Base-by-base conservation (phyloP, 192 early-diverging fungal species). In the Coemansia sp. region DNA sequence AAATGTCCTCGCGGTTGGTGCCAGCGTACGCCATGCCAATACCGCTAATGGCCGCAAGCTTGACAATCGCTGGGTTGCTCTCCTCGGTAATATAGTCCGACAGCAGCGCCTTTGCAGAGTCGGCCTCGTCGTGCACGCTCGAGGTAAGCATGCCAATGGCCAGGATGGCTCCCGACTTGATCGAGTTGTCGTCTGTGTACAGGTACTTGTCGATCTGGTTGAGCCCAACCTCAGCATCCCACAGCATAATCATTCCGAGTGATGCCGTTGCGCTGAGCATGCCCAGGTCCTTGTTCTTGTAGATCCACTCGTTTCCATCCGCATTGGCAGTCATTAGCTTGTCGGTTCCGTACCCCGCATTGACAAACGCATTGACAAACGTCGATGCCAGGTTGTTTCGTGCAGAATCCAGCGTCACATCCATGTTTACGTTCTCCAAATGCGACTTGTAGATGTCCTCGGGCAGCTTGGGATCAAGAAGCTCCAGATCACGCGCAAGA, bases 391-490 rank as follows among this genome's bases (percentile, higher is more conserved):
- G 82, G 74, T 99, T 98, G 70, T 97, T 94, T 42, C 93, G 89
- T 37, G 95, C 95, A 70, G 95, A 97, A 71, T 98, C 96, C 37
- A 98, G 90, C 51, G 85, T 88, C 26, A 82, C 78, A 13, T 80
- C 82, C n/a, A 80, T 78, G 57, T 89, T 85, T 42, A 86, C 89
- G 79, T 96, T 95, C 78, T 99, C 96, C 68, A 98, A 75, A 73
- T 98, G 95, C 56, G 87, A 88, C 83, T 99, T 99, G 87, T 99
- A 99, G 69, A 99, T 97, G 72, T 99, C 98, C 71, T 98, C 95
- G 3, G 98, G 96, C 15, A 90, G 86, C 82, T 98, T 98, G 49
- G 98, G 88, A 59, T 98, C 98, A 74, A 96, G 84, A 48, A 99
- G 89, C 80, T 97, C 93, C 67, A 99, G 87, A 63, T 97, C 95